Evolutionary conservation across 2,329 filamentous ascomycete genomes (phyloP).

Genomic region (Aspergillus sp.): DNA sequence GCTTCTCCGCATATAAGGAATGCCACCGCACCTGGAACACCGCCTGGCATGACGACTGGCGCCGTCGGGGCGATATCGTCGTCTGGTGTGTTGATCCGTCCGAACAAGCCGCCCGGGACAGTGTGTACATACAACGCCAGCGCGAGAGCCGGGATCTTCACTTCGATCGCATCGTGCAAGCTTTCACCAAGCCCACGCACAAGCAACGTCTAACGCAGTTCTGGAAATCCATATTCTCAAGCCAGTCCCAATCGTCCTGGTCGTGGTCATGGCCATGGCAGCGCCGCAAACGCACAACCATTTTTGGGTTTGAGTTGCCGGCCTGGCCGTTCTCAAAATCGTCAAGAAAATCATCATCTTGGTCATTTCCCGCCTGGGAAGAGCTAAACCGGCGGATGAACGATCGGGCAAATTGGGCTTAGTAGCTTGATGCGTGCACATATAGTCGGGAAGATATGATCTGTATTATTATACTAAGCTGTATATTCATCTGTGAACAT

Average conservation of each 20-base stretch:
- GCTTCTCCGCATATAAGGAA: constrained; percentile 54
- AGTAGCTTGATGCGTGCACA: neutral
- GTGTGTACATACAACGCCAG: constrained; percentile 2
- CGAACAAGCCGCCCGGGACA: constrained; percentile 39
- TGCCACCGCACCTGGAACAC: constrained; percentile 64
- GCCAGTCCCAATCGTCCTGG: constrained; percentile 17
- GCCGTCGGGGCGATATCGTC: constrained; percentile 62
- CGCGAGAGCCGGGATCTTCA: constrained; percentile 19
- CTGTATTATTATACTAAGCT: neutral
- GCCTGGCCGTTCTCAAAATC: constrained; percentile 11
- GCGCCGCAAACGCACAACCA: constrained; percentile 10
- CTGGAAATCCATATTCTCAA: constrained; percentile 12
- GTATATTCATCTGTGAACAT: too few relatives aligned
- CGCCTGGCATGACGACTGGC: constrained; percentile 63
- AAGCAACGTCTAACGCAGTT: constrained; percentile 11
- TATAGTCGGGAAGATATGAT: neutral
- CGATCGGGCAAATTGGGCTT: neutral
- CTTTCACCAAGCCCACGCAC: constrained; percentile 30
- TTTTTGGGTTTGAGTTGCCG: constrained; percentile 19
- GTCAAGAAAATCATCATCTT: neutral
- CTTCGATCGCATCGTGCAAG: constrained; percentile 39
- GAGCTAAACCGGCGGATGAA: neutral
- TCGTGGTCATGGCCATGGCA: constrained; percentile 29
- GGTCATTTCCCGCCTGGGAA: constrained; percentile 6
- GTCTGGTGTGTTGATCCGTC: constrained; percentile 56